Evolutionary conservation across 805 yeast species (phyloP).

Genomic region (Suhomyces emberorum): DNA sequence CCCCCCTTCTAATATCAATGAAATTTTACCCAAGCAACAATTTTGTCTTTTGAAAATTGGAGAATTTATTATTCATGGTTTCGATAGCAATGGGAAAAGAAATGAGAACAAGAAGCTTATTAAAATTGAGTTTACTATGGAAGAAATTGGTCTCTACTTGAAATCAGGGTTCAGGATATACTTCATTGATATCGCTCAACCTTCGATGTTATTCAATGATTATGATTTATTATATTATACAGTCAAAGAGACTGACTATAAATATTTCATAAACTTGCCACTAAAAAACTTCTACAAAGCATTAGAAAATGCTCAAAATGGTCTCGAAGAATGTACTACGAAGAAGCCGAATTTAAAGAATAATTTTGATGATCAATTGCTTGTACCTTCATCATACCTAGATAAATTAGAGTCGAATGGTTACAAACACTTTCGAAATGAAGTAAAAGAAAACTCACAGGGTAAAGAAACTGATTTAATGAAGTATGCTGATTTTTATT

Average conservation of each 20-base stretch:
- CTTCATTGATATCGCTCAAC: slow-evolving; percentile 43
- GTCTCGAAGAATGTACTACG: slow-evolving; percentile 3
- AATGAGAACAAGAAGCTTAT: slow-evolving; percentile 20
- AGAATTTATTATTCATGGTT: slow-evolving; percentile 35
- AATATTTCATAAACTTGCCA: slow-evolving; percentile 43
- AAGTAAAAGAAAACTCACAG: too few relatives aligned
- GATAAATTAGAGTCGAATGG: too few relatives aligned
- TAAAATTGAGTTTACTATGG: slow-evolving; percentile 46
- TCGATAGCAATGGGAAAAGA: neutral
- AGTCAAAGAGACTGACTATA: slow-evolving; percentile 38
- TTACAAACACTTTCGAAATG: slow-evolving; percentile 4
- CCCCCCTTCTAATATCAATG: slow-evolving; percentile 57
- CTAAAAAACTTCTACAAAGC: slow-evolving; percentile 47
- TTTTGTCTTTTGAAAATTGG: slow-evolving; percentile 52
- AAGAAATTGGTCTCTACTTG: slow-evolving; percentile 52
- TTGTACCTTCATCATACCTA: slow-evolving; percentile 7
- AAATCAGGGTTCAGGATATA: slow-evolving; percentile 50
- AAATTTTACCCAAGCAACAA: slow-evolving; percentile 51
- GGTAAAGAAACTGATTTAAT: too few relatives aligned
- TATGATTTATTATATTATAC: slow-evolving; percentile 42
- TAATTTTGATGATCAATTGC: neutral
- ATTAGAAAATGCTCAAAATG: slow-evolving; percentile 35
- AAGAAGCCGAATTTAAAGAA: too few relatives aligned
- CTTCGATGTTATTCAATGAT: slow-evolving; percentile 39
- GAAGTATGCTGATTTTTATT: slow-evolving; percentile 35